Evolutionary conservation across 768 basidiomycete species (phyloP).

Genomic region (Suillus placidus): DNA sequence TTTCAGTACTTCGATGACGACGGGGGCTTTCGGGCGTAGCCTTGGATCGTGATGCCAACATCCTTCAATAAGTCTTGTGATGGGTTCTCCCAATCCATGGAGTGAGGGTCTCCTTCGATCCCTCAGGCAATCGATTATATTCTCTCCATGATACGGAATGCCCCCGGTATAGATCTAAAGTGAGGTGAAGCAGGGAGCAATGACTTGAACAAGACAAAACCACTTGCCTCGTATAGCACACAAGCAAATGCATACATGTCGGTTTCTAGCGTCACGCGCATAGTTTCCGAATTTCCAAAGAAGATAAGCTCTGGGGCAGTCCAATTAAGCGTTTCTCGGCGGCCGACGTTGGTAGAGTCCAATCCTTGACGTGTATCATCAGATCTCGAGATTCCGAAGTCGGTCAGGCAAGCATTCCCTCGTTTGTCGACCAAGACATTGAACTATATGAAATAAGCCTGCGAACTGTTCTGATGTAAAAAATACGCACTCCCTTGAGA

Average conservation of each 20-base stretch:
- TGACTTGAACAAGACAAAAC: background rate
- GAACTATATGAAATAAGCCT: constrained; percentile 17
- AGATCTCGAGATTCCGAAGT: constrained; percentile 32
- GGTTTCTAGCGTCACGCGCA: constrained; percentile 17
- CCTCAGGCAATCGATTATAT: background rate
- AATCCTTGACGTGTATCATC: constrained; percentile 26
- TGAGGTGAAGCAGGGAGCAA: background rate
- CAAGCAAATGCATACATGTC: constrained; percentile 34
- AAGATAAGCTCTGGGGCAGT: constrained; percentile 32
- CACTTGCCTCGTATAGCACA: constrained; percentile 33
- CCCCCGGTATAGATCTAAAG: constrained; percentile 1
- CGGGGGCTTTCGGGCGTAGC: background rate
- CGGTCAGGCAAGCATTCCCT: constrained; percentile 22
- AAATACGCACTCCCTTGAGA: constrained; percentile 37
- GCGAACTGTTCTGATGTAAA: background rate
- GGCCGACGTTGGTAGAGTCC: constrained; percentile 27
- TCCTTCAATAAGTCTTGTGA: constrained; percentile 3
- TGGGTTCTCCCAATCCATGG: background rate
- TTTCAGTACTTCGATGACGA: background rate
- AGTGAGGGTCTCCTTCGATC: background rate
- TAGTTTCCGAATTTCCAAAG: background rate
- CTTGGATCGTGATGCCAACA: constrained; percentile 8
- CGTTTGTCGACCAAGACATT: constrained; percentile 26
- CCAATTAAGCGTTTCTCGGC: constrained; percentile 20
- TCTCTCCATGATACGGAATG: background rate